Base-by-base conservation (phyloP, 768 basidiomycete species). In the Boletus vermiculosoides region DNA sequence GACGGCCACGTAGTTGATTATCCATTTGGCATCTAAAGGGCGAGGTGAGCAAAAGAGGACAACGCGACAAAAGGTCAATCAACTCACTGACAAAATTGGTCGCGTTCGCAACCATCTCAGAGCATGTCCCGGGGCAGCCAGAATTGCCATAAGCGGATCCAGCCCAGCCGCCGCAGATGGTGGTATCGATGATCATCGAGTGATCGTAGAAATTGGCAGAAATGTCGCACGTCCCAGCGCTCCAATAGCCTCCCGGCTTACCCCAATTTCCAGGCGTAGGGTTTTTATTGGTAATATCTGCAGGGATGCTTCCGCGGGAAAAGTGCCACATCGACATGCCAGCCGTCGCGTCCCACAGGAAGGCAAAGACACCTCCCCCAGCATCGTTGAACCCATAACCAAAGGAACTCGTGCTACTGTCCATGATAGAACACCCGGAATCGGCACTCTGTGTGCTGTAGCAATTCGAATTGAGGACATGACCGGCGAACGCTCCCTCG, bases 241-340 rank as follows among this genome's bases (percentile, higher is more conserved):
- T 76, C 74, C 78, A 87, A 61, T 77, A 73, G 1, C 81, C 85
- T 23, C 70, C 75, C 13, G 85, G 85, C 5, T 63, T 61, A 5
- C 78, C 77, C 86, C 85, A 86, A 4, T 58, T 68, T 12, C 63
- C 55, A 5, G 83, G 84, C 37, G 77, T 66, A 1, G 82, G 84
- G 0, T 61, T 61, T 56, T 73, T 61, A 18, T 64, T 62, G 2
- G 66, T 70, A 63, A 86, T 80, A 61, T 85, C 82, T 6, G 56
- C 57, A 5, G 84, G 85, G 31, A 86, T 79, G 2, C 73, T 63
- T 18, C 50, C 56, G n/a, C 85, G 76, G 10, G 78, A 46, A 68
- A 86, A 86, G 56, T 74, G 75, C 83, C 83, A 86, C 31, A 83
- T 71, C 31, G 70, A 78, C 69, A 86, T 83, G 8, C 82, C 83